Evolutionary conservation across 257 asterid species (phyloP).

Genomic region (Avicennia marina): DNA sequence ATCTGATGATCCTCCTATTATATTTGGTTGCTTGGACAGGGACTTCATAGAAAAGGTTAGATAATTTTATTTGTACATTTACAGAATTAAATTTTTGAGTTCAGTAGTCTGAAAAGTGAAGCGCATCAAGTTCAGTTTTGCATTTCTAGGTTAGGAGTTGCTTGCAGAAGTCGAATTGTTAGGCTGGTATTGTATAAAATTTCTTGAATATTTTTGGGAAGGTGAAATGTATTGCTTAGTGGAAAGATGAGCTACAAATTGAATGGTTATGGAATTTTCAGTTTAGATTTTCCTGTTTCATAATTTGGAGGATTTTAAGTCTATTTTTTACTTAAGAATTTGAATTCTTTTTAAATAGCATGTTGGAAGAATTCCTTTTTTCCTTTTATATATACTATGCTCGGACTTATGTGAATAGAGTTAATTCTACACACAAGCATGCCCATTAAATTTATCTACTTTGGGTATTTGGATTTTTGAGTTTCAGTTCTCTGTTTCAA

Average conservation of each 20-base stretch:
- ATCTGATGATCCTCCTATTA: slow-evolving; percentile 75
- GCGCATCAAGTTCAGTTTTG: neutral
- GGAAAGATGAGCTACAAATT: too few relatives aligned
- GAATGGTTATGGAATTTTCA: neutral
- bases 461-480: neutral
- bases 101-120: neutral
- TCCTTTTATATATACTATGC: neutral
- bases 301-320: neutral
- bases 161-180: neutral
- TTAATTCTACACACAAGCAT: neutral
- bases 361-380: neutral
- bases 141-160: too few relatives aligned
- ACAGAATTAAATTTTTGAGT: neutral
- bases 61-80: neutral
- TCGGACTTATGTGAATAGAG: neutral
- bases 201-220: neutral
- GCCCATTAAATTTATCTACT: neutral
- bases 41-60: slow-evolving; percentile 77
- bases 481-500: neutral
- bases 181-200: neutral
- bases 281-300: neutral
- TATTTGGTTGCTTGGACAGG: slow-evolving; percentile 64
- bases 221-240: neutral
- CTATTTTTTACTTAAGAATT: neutral
- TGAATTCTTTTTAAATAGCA: neutral